Evolutionary conservation across 257 asterid genomes (phyloP).

Genomic region (Capsicum chinense): DNA sequence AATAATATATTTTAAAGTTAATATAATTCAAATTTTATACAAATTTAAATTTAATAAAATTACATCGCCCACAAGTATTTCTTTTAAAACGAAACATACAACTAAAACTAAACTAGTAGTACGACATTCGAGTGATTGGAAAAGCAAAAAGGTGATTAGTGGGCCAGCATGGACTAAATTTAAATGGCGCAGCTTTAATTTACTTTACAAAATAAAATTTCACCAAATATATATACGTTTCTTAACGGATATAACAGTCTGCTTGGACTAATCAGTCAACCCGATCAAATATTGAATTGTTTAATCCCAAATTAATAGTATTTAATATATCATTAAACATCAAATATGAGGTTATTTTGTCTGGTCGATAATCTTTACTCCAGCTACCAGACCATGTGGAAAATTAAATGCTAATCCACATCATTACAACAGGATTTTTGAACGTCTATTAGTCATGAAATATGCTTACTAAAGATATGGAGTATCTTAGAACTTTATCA

Average conservation of each 20-base stretch:
- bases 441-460: neutral
- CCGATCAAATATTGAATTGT: neutral
- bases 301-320: neutral
- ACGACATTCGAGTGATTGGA: too few species aligned
- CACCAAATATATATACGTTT: neutral
- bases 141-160: too few species aligned
- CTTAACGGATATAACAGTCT: neutral
- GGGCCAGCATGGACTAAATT: too few species aligned
- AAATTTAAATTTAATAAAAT: too few species aligned
- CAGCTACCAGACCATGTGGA: neutral
- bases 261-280: neutral
- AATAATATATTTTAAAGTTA: too few species aligned
- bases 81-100: too few species aligned
- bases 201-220: neutral
- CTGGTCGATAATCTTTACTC: neutral
- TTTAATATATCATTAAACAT: neutral
- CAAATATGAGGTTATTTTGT: neutral
- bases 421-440: neutral
- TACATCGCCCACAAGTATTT: too few species aligned
- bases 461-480: too few species aligned
- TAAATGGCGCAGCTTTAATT: too few species aligned
- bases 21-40: too few species aligned
- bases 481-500: neutral
- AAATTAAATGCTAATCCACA: neutral
- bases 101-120: too few species aligned